Conservation (phyloP, 2,329 filamentous ascomycete species). For the Paracoccidioides brasiliensis region DNA sequence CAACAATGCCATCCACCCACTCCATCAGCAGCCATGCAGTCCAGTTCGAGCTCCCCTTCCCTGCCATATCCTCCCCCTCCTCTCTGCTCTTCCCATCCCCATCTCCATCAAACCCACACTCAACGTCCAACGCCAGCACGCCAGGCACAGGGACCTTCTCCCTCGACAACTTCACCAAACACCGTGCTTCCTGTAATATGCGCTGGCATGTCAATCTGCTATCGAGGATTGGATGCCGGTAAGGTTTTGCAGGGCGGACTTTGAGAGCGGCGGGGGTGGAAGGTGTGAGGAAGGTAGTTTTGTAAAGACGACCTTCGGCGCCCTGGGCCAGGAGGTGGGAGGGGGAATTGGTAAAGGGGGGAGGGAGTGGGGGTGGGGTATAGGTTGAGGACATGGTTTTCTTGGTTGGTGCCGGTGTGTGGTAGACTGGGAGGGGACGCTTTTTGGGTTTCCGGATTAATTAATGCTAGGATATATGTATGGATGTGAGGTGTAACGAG, state of each 20-base stretch:
- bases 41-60: constrained; percentile 39
- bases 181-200: constrained; percentile 76
- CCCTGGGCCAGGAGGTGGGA: constrained; percentile 73
- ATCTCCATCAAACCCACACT: constrained; percentile 40
- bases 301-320: constrained; percentile 89
- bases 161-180: constrained; percentile 62
- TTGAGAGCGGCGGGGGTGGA: constrained; percentile 66
- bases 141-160: constrained; percentile 74
- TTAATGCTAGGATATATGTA: background rate
- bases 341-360: constrained; percentile 49
- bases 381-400: constrained; percentile 18
- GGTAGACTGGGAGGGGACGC: background rate
- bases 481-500: background rate
- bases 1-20: constrained; percentile 64
- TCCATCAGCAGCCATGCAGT: constrained; percentile 69
- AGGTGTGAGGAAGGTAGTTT: constrained; percentile 62
- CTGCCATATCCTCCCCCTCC: background rate
- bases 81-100: constrained; percentile 14
- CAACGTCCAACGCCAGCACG: constrained; percentile 57
- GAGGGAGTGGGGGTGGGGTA: constrained; percentile 40
- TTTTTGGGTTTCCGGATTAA: background rate
- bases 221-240: constrained; percentile 83
- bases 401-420: constrained; percentile 1
- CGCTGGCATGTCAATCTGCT: constrained; percentile 73
- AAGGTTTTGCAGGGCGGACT: constrained; percentile 79